Conservation (phyloP, 2,329 filamentous ascomycete genomes). For the Lasiodiplodia gonubiensis region DNA sequence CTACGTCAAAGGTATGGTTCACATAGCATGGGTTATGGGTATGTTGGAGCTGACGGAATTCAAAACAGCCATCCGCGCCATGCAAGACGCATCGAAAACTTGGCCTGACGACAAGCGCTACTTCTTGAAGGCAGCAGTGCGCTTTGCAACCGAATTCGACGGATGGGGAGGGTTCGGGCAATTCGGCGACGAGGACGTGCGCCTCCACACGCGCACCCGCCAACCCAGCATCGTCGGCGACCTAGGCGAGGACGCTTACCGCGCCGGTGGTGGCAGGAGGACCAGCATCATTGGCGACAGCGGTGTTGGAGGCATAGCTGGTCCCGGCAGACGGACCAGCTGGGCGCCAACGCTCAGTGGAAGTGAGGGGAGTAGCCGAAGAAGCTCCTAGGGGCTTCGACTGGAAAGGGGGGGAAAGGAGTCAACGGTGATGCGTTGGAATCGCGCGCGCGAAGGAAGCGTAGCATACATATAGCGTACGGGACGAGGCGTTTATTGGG, state of each 20-base stretch:
- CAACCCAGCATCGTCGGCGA: conserved; percentile 21
- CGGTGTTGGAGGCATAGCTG: conserved; percentile 1
- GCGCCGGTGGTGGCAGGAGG: conserved; percentile 5
- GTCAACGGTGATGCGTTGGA: neutral
- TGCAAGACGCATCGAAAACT: conserved; percentile 74
- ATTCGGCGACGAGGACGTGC: conserved; percentile 25
- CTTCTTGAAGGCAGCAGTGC: conserved; percentile 71
- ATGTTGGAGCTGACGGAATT: neutral
- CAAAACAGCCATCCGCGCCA: conserved; percentile 67
- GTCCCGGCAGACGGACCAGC: neutral
- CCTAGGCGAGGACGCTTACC: conserved; percentile 4
- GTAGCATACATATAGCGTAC: neutral
- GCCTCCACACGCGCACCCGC: conserved; percentile 26
- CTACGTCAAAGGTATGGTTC: conserved; percentile 72
- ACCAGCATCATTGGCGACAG: conserved; percentile 10
- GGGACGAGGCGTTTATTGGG: conserved; percentile 1
- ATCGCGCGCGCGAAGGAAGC: neutral
- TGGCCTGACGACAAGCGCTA: conserved; percentile 73
- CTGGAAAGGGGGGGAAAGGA: neutral
- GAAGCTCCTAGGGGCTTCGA: neutral
- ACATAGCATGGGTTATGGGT: neutral
- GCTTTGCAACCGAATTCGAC: conserved; percentile 74
- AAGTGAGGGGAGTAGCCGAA: conserved; percentile 2
- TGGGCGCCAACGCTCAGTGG: conserved; percentile 12
- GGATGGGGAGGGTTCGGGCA: conserved; percentile 65